Evolutionary conservation across 257 asterid genomes (phyloP).

Genomic region (Jacaranda mimosifolia): DNA sequence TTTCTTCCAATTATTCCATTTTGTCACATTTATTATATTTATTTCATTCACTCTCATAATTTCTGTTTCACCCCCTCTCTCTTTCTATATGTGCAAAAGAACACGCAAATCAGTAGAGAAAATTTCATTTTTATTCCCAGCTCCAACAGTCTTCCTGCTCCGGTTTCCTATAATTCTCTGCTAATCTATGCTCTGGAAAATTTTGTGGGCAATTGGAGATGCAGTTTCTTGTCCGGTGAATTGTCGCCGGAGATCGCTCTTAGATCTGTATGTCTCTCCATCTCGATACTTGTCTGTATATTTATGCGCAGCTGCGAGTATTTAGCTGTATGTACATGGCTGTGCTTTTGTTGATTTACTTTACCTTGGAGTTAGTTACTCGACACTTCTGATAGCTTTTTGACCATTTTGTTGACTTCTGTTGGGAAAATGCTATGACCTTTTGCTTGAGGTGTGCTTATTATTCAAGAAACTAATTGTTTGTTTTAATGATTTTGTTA

Average conservation of each 20-base stretch:
- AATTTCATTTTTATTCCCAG: neutral
- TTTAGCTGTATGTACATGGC: neutral
- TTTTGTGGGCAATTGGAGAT: slow-evolving; percentile 28
- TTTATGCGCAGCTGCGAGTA: neutral
- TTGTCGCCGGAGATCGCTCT: slow-evolving; percentile 46
- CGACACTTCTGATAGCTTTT: slow-evolving; percentile 33
- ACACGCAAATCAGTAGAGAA: neutral
- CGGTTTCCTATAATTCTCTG: slow-evolving; percentile 11
- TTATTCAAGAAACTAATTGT: neutral
- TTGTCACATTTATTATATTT: slow-evolving; percentile 19
- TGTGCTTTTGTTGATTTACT: slow-evolving; percentile 33
- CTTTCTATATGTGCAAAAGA: slow-evolving; percentile 13
- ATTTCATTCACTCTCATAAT: slow-evolving; percentile 25
- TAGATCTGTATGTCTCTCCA: slow-evolving; percentile 53
- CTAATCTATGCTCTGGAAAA: slow-evolving; percentile 8
- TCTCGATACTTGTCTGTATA: slow-evolving; percentile 23
- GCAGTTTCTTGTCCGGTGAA: slow-evolving; percentile 43
- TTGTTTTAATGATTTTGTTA: slow-evolving; percentile 3
- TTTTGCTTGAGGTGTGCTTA: slow-evolving; percentile 20
- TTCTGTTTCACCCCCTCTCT: neutral
- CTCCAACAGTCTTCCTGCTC: slow-evolving; percentile 6
- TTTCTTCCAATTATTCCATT: neutral
- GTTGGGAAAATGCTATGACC: neutral
- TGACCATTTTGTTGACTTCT: neutral
- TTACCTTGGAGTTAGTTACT: neutral